phyloP scores from a whole-genome alignment of 768 basidiomycete genomes.

The Tricholoma hemisulphureum region DNA sequence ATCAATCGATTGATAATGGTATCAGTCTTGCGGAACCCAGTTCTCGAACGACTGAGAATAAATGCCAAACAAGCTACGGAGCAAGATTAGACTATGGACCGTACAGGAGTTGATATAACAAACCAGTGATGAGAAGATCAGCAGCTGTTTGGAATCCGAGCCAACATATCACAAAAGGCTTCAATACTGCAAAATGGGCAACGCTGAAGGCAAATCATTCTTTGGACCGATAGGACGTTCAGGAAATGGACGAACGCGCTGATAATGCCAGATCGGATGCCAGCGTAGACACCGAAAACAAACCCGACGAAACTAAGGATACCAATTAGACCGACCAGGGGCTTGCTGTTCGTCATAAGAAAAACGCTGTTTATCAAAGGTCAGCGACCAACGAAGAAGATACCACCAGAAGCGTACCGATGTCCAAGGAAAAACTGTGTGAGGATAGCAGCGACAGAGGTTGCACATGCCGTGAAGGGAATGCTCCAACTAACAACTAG shows the following conservation, averaged over 20 bases:
- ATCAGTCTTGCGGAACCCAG: slow-evolving; percentile 52
- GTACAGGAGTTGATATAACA: neutral
- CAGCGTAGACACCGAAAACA: slow-evolving; percentile 42
- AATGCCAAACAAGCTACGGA: slow-evolving; percentile 26
- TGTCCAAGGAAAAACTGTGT: slow-evolving; percentile 49
- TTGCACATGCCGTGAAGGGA: slow-evolving; percentile 48
- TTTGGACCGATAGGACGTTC: neutral
- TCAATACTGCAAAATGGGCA: slow-evolving; percentile 40
- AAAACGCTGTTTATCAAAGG: slow-evolving; percentile 26
- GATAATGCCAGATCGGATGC: slow-evolving; percentile 43
- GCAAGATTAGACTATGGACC: neutral
- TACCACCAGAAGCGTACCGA: slow-evolving; percentile 32
- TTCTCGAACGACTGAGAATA: slow-evolving; percentile 41
- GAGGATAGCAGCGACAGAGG: slow-evolving; percentile 45
- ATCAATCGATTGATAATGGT: slow-evolving; percentile 53
- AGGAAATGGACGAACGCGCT: slow-evolving; percentile 30
- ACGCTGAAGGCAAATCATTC: slow-evolving; percentile 27
- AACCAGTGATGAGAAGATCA: slow-evolving; percentile 47
- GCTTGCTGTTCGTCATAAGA: slow-evolving; percentile 34
- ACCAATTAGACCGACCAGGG: slow-evolving; percentile 35
- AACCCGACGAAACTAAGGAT: slow-evolving; percentile 39
- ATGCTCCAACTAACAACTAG: slow-evolving; percentile 48
- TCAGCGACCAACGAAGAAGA: neutral
- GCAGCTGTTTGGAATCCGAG: slow-evolving; percentile 43
- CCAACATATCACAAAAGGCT: slow-evolving; percentile 46